Evolutionary conservation across 2,329 filamentous ascomycete species (phyloP).

Genomic region (Claviceps africana): DNA sequence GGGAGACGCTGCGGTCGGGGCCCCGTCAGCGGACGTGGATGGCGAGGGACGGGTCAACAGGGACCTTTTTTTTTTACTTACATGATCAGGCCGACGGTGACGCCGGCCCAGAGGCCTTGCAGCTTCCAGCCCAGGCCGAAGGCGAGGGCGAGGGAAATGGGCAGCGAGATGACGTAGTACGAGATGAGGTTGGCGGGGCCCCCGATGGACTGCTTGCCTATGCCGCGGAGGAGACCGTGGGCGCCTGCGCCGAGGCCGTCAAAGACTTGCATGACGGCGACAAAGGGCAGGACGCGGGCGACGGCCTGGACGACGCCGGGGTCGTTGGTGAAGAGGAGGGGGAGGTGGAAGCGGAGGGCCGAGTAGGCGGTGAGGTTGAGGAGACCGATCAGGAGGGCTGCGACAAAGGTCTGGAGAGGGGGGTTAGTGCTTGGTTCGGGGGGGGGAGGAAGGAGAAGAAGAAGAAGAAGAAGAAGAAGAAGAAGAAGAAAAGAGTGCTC

Average conservation of each 20-base stretch:
- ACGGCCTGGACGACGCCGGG: slow-evolving; percentile 54
- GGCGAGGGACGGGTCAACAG: no score
- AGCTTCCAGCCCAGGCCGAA: slow-evolving; percentile 69
- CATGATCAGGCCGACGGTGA: slow-evolving; percentile 56
- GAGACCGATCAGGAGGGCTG: slow-evolving; percentile 56
- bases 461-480: neutral
- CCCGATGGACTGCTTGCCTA: slow-evolving; percentile 79
- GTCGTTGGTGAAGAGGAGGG: slow-evolving; percentile 65
- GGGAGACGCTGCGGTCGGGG: slow-evolving; percentile 31
- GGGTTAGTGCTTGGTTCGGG: neutral
- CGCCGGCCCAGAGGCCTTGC: slow-evolving; percentile 67
- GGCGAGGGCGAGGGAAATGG: slow-evolving; percentile 63
- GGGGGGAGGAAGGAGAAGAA: no score
- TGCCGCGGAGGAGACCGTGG: slow-evolving; percentile 72
- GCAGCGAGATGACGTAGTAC: slow-evolving; percentile 78
- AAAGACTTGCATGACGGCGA: slow-evolving; percentile 80
- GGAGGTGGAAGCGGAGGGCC: slow-evolving; percentile 56
- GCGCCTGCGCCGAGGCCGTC: slow-evolving; percentile 68
- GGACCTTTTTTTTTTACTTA: no score
- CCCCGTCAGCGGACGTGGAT: no score
- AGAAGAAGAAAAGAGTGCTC: slow-evolving; percentile 14
- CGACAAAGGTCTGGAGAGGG: slow-evolving; percentile 36
- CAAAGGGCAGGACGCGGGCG: slow-evolving; percentile 59
- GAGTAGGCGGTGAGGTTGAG: slow-evolving; percentile 63
- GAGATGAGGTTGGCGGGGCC: slow-evolving; percentile 77